These are phyloP conservation scores for Infundibulicybe gibba DNA, from an alignment of 768 basidiomycete species.

Conservation along the genomic window DNA sequence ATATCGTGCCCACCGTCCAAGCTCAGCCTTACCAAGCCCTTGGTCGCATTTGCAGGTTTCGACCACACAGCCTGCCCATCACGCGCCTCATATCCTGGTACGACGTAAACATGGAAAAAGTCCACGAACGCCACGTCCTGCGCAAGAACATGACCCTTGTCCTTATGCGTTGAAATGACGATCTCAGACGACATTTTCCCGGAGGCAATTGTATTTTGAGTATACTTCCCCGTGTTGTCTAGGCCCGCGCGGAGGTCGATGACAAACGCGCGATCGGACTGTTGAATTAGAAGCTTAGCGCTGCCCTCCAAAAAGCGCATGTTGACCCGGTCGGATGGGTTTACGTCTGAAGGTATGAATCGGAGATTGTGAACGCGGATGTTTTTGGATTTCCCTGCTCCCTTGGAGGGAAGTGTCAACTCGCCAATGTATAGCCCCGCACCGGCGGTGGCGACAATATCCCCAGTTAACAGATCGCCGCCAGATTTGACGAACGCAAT, in stretches of 20 bases:
- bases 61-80: conserved; percentile 56
- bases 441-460: conserved; percentile 61
- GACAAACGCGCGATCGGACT: conserved; percentile 42
- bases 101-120: conserved; percentile 63
- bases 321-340: conserved; percentile 37
- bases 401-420: conserved; percentile 41
- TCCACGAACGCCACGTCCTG: conserved; percentile 62
- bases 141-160: conserved; percentile 15
- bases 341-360: conserved; percentile 50
- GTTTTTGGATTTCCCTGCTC: conserved; percentile 14
- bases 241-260: conserved; percentile 46
- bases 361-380: conserved; percentile 44
- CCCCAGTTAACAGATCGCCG: conserved; percentile 57
- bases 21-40: conserved; percentile 58
- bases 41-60: conserved; percentile 64
- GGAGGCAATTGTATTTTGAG: conserved; percentile 42
- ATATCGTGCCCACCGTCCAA: conserved; percentile 74
- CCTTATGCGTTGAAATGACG: conserved; percentile 31
- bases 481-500: conserved; percentile 64
- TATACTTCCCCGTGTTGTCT: conserved; percentile 44
- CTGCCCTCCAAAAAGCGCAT: conserved; percentile 55
- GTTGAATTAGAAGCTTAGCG: conserved; percentile 57
- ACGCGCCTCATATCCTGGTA: conserved; percentile 34
- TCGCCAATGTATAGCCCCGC: conserved; percentile 65
- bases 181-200: conserved; percentile 60